phyloP scores from a whole-genome alignment of 2,329 filamentous ascomycete species.

The Penicillium glabrum region DNA sequence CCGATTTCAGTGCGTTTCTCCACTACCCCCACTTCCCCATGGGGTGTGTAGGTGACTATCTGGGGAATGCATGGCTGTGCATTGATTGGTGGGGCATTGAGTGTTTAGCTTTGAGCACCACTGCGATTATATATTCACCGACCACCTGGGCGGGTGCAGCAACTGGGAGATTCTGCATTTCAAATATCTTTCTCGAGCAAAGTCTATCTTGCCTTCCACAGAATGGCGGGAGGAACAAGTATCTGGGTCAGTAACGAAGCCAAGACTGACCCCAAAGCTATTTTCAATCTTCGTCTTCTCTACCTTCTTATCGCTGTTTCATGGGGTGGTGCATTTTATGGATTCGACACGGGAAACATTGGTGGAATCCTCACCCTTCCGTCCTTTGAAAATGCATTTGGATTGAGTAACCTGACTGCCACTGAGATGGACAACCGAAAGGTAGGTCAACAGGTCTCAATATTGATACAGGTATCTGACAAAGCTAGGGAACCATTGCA shows the following conservation, averaged over 20 bases:
- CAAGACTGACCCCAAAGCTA: constrained; percentile 37
- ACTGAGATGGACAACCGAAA: constrained; percentile 28
- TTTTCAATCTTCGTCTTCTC: constrained; percentile 39
- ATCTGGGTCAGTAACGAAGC: constrained; percentile 40
- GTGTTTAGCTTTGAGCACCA: background rate
- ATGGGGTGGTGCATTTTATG: constrained; percentile 41
- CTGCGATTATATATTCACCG: background rate
- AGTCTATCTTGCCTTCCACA: too few species aligned
- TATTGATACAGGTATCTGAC: background rate
- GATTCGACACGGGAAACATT: constrained; percentile 44
- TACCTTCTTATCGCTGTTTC: constrained; percentile 35
- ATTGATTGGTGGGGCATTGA: background rate
- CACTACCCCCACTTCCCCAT: constrained; percentile 16
- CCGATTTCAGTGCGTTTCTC: constrained; percentile 5
- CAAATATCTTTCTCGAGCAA: background rate
- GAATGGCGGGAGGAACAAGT: constrained; percentile 42
- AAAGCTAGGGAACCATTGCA: constrained; percentile 14
- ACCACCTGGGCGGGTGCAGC: background rate
- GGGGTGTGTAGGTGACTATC: constrained; percentile 6
- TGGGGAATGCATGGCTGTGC: background rate
- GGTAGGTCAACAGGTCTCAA: background rate
- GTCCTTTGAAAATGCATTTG: constrained; percentile 39
- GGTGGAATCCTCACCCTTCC: constrained; percentile 40
- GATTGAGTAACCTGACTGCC: constrained; percentile 29
- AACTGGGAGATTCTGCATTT: background rate